phyloP scores from a whole-genome alignment of 805 yeast genomes.

The Pichia sporocuriosa region DNA sequence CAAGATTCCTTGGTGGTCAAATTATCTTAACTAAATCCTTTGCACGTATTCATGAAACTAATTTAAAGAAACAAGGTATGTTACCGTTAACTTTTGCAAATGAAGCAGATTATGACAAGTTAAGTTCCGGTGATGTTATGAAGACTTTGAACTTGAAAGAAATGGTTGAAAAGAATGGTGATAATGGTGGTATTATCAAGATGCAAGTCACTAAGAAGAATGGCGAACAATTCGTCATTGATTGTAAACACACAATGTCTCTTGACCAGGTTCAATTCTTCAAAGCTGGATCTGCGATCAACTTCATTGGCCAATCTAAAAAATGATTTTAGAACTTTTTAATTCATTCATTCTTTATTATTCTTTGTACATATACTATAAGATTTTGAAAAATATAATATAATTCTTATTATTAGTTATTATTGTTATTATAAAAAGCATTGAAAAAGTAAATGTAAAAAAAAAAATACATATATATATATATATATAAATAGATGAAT shows the following conservation, averaged over 20 bases:
- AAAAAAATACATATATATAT: not conserved
- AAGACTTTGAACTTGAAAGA: constrained; percentile 70
- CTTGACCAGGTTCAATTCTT: constrained; percentile 92
- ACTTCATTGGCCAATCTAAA: constrained; percentile 50
- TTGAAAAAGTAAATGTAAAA: too few relatives aligned
- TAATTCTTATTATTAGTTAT: not conserved
- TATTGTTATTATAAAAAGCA: too few relatives aligned
- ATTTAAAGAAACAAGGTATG: constrained; percentile 96
- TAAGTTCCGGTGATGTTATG: constrained; percentile 70
- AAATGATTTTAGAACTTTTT: constrained; percentile 7
- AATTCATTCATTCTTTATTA: constrained; percentile 2
- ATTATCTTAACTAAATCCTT: constrained; percentile 87
- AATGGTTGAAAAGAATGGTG: constrained; percentile 72
- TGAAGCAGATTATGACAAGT: constrained; percentile 79
- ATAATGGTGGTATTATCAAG: constrained; percentile 76
- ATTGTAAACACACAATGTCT: constrained; percentile 93
- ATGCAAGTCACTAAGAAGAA: constrained; percentile 67
- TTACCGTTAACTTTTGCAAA: constrained; percentile 89
- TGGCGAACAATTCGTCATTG: constrained; percentile 64
- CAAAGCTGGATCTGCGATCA: constrained; percentile 96
- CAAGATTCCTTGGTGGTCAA: constrained; percentile 88
- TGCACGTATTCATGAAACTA: constrained; percentile 98
- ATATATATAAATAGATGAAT: too few relatives aligned
- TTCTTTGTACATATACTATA: not conserved
- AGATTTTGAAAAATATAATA: not conserved